Percentiles rank a stretch among this genome's conserved stretches.
Evolutionary conservation across 129 eudicot genomes (phyloP).

Genomic region (Helianthus tuberosus): DNA sequence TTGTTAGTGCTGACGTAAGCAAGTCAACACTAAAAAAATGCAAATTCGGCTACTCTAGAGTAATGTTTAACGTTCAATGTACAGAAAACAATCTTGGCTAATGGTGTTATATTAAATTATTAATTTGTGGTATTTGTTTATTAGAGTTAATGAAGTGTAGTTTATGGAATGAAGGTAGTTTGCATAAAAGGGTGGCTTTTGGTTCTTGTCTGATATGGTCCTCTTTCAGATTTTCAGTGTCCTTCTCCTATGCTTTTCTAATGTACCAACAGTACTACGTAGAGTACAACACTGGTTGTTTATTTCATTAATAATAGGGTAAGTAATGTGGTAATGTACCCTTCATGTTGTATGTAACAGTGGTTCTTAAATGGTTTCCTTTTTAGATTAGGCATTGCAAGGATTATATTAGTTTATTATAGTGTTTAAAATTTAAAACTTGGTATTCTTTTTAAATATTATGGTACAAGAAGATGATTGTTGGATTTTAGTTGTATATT

Average conservation of each 20-base stretch:
- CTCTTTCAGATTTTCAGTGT: constrained; percentile 20
- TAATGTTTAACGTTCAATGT: constrained; percentile 21
- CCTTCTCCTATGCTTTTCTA: constrained; percentile 12
- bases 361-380: constrained; percentile 18
- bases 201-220: constrained; percentile 33
- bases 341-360: constrained; percentile 6
- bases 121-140: not conserved
- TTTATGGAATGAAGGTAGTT: not conserved
- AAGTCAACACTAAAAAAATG: not conserved
- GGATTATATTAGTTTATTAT: not conserved
- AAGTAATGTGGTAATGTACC: not conserved
- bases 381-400: constrained; percentile 1
- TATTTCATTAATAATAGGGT: not conserved
- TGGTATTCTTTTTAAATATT: not conserved
- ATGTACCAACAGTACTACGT: constrained; percentile 34
- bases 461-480: too few species aligned
- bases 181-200: constrained; percentile 18
- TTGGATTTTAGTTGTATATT: too few species aligned
- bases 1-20: constrained; percentile 25
- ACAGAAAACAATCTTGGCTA: not conserved
- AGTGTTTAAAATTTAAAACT: not conserved
- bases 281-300: constrained; percentile 26
- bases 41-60: not conserved
- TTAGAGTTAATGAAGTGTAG: not conserved
- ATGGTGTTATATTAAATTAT: not conserved